Base-by-base conservation (phyloP, 495 filamentous ascomycete genomes). In the Endocarpon pusillum region DNA sequence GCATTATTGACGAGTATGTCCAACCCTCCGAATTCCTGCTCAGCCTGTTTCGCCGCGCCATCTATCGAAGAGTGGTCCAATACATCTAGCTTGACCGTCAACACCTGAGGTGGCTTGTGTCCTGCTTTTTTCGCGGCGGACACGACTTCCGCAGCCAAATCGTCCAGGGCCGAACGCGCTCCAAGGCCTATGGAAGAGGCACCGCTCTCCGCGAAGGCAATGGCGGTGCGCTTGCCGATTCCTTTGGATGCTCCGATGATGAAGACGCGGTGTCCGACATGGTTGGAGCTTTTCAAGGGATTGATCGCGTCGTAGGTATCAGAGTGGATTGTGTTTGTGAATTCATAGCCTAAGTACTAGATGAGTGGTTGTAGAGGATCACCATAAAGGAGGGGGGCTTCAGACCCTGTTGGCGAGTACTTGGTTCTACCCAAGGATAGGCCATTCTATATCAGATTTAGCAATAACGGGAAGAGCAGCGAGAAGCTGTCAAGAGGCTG, bases 1-100 rank as follows among this genome's bases (percentile, higher is more conserved):
- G 69, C 66, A 31, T 73, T 71, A 42, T 68, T 71, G 39, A 73
- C 48, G 11, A 73, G 42, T 24, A 73, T 57, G 32, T 75, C 67
- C 0, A 71, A 37, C 7, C 54, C 55, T 3, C 57, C 57, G 27
- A 59, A 53, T 0, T 30, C 26, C 22, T 48, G 19, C 15, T 53
- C 49, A 3, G 54, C 42, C 7, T 47, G 21, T 3, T 45, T 33
- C 3, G 47, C 57, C 0, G 52, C 54, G 1, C 34, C 39, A 1
- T 48, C 51, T 3, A 67, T 59, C 31, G 42, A 53, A 2, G 45
- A 43, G 14, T 42, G 37, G 25, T 52, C 49, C 5, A 55, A 47
- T 10, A 68, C 58, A 41, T 71, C 64, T 3, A 68, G 34, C 9
- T 44, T 23, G 7, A 70, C 12, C 15, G 52, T 44, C 2, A 60